Base-by-base conservation (phyloP, 2,329 filamentous ascomycete species). In the Trichoderma atroviride region DNA sequence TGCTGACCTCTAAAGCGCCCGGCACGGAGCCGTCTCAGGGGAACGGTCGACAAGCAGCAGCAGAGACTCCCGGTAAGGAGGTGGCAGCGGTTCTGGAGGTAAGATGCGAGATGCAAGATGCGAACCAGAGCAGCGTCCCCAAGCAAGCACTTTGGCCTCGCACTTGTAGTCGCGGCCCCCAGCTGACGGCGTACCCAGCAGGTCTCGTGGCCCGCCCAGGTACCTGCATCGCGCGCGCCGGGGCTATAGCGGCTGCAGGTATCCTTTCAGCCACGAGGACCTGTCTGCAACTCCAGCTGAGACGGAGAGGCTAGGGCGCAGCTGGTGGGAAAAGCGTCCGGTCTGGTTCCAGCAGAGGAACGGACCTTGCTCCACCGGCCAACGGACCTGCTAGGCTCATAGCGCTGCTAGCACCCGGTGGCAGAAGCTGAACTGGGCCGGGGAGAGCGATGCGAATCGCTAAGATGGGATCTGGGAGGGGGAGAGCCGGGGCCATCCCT, bases 1-100 rank as follows among this genome's bases (percentile, higher is more conserved):
- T 59, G 68, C 68, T 53, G 53, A 50, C 68, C 61, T 58, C 62
- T 69, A 66, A 35, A 66, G 35, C 33, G 53, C 35, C 55, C 52
- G 31, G 43, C 58, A 37, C 65, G 65, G 47, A 33, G 24, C 53
- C 66, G 47, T 64, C 66, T 47, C 66, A 56, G 47, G 55, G 66
- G 55, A 50, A 5, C 19, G 16, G 16, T 19, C 35, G 29, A 10
- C 40, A n/a, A 40, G 33, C 50, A 47, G 62, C 43, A 50, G 13
- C 40, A 19, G 58, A 5, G 37, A 47, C 37, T 47, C 27, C 58
- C 31, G 43, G 58, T 40, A 47, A 69, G 62, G 60, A 55, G 60
- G 61, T 31, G 10, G 57, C n/a, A 58, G 60, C 55, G 53, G 53
- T 33, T 58, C 29, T 66, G 62, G 55, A 58, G 67, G 60, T 58